phyloP scores from a whole-genome alignment of 768 basidiomycete species.

The Amanita rimosa region DNA sequence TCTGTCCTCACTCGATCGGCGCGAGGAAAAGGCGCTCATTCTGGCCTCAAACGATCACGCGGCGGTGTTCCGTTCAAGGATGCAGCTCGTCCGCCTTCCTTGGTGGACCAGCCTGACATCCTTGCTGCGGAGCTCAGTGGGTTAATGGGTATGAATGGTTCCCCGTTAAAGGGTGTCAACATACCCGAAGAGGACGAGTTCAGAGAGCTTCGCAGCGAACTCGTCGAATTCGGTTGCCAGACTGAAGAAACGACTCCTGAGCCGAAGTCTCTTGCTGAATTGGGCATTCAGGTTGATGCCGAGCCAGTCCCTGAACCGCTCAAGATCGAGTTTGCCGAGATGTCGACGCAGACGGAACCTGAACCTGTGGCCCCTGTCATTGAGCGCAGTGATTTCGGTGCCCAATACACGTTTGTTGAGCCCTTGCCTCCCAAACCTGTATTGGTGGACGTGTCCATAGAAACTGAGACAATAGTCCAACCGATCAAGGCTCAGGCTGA shows the following conservation, averaged over 20 bases:
- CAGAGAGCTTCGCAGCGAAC: conserved; percentile 30
- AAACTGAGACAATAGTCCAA: conserved; percentile 24
- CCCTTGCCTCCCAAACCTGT: conserved; percentile 18
- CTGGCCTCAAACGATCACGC: conserved; percentile 37
- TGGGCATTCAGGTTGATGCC: conserved; percentile 30
- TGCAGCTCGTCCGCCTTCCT: conserved; percentile 47
- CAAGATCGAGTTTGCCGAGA: conserved; percentile 19
- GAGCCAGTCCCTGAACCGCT: conserved; percentile 15
- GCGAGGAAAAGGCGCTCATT: conserved; percentile 29
- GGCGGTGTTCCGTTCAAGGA: conserved; percentile 65
- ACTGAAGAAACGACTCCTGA: conserved; percentile 31
- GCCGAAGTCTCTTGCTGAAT: conserved; percentile 16
- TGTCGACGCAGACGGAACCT: conserved; percentile 36
- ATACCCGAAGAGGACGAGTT: conserved; percentile 13
- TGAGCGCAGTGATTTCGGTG: conserved; percentile 31
- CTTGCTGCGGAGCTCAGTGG: conserved; percentile 50
- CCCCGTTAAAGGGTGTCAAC: conserved; percentile 24
- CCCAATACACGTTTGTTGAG: conserved; percentile 32
- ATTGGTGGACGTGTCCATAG: conserved; percentile 20
- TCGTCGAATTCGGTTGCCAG: conserved; percentile 55
- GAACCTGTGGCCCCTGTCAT: conserved; percentile 20
- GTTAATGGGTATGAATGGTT: conserved; percentile 24
- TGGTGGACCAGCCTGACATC: conserved; percentile 64
- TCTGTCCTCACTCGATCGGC: conserved; percentile 39
- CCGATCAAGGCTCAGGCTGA: conserved; percentile 16